These are phyloP conservation scores for Pythium aristosporum DNA, from an alignment of 352 stramenopile genomes.

Conservation along the genomic window DNA sequence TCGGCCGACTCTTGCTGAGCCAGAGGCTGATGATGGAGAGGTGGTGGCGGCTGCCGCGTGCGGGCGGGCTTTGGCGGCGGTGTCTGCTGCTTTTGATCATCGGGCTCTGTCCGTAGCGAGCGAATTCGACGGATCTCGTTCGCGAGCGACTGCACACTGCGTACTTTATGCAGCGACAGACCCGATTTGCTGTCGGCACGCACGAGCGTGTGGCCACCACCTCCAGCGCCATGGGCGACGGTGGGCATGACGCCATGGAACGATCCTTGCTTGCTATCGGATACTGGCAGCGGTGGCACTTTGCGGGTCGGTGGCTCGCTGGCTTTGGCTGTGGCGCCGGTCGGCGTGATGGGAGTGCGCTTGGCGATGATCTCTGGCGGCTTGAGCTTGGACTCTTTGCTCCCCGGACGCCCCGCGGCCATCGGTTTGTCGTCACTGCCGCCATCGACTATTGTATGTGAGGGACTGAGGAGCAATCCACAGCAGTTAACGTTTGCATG, in stretches of 20 bases:
- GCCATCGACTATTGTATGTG: constrained; percentile 20
- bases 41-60: constrained; percentile 14
- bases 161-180: constrained; percentile 53
- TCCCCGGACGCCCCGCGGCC: constrained; percentile 12
- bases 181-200: constrained; percentile 50
- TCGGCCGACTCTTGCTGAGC: constrained; percentile 2
- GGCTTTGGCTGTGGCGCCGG: constrained; percentile 10
- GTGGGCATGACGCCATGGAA: constrained; percentile 26
- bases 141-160: constrained; percentile 77
- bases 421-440: constrained; percentile 14
- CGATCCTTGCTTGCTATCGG: constrained; percentile 35
- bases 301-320: constrained; percentile 40
- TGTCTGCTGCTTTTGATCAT: constrained; percentile 18
- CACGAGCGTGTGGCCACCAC: constrained; percentile 1
- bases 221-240: neutral
- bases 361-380: constrained; percentile 42
- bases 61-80: constrained; percentile 15
- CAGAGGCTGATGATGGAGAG: constrained; percentile 13
- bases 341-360: constrained; percentile 13
- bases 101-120: constrained; percentile 49
- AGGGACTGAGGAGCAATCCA: constrained; percentile 9
- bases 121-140: constrained; percentile 80
- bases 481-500: no score
- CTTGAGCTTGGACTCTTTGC: constrained; percentile 75
- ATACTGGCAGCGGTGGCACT: constrained; percentile 32